Percentiles rank a stretch among this genome's conserved stretches.
These are phyloP conservation scores for Neophaeococcomyces mojaviensis DNA, from an alignment of 2,329 filamentous ascomycete species.

Conservation along the genomic window DNA sequence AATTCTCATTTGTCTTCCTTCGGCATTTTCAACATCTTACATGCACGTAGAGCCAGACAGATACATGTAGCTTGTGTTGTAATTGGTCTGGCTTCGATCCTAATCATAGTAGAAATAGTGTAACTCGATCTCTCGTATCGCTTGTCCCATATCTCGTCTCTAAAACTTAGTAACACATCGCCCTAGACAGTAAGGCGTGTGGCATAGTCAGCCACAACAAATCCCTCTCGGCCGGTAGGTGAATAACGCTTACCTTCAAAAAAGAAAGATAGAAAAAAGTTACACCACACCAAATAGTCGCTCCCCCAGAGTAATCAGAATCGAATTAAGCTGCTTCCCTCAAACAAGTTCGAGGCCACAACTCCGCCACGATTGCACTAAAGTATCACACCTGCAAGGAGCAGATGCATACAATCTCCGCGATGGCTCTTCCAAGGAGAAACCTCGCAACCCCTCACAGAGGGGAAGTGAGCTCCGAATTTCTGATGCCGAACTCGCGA, in stretches of 20 bases:
- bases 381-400: slow-evolving; percentile 53
- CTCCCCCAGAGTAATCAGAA: slow-evolving; percentile 86
- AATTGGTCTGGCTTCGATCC: no score
- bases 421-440: slow-evolving; percentile 86
- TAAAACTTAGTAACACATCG: not conserved
- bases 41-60: no score
- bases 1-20: no score
- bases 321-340: slow-evolving; percentile 63
- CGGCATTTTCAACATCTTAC: no score
- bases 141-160: no score
- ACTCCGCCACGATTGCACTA: slow-evolving; percentile 91
- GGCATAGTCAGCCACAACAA: slow-evolving; percentile 1
- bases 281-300: slow-evolving; percentile 52
- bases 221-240: not conserved
- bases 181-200: not conserved
- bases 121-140: not conserved
- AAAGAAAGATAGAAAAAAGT: slow-evolving; percentile 34
- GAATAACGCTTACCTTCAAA: slow-evolving; percentile 14
- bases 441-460: slow-evolving; percentile 11
- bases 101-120: not conserved
- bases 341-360: slow-evolving; percentile 20
- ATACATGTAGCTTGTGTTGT: no score
- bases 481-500: slow-evolving; percentile 86
- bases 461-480: slow-evolving; percentile 55
- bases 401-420: slow-evolving; percentile 68